Evolutionary conservation across 257 asterid genomes (phyloP).

Genomic region (Gynochthodes officinalis): DNA sequence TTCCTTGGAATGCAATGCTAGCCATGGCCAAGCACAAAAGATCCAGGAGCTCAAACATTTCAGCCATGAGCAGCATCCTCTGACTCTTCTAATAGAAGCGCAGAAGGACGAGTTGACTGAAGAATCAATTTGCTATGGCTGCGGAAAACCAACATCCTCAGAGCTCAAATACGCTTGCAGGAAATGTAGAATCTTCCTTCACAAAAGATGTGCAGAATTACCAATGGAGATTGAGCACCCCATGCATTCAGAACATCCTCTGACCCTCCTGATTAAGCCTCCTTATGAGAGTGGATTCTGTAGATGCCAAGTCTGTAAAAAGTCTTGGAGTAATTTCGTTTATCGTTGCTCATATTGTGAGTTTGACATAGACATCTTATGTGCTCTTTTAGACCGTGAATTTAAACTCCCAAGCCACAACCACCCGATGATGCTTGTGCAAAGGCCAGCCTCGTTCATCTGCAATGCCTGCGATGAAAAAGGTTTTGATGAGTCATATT

Average conservation of each 20-base stretch:
- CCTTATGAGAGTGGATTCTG: not conserved
- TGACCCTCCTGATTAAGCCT: not conserved
- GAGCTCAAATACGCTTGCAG: not conserved
- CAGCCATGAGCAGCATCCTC: too few species aligned
- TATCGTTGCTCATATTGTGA: constrained; percentile 13
- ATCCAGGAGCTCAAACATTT: too few species aligned
- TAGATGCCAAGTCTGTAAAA: not conserved
- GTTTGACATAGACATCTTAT: constrained; percentile 1
- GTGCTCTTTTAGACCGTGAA: not conserved
- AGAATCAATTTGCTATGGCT: too few species aligned
- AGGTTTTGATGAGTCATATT: not conserved
- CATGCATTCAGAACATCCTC: not conserved
- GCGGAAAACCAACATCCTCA: too few species aligned
- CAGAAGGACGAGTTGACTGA: too few species aligned
- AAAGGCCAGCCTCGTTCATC: not conserved
- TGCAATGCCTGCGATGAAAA: constrained; percentile 16
- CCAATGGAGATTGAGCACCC: not conserved
- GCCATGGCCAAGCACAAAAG: too few species aligned
- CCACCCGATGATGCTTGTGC: not conserved
- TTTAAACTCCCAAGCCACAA: not conserved
- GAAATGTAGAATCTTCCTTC: not conserved
- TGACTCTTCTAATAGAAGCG: too few species aligned
- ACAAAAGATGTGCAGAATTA: not conserved
- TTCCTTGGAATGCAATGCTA: too few species aligned
- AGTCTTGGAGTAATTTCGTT: not conserved